phyloP scores from a whole-genome alignment of 768 basidiomycete genomes.

The Nidula microcarpa region DNA sequence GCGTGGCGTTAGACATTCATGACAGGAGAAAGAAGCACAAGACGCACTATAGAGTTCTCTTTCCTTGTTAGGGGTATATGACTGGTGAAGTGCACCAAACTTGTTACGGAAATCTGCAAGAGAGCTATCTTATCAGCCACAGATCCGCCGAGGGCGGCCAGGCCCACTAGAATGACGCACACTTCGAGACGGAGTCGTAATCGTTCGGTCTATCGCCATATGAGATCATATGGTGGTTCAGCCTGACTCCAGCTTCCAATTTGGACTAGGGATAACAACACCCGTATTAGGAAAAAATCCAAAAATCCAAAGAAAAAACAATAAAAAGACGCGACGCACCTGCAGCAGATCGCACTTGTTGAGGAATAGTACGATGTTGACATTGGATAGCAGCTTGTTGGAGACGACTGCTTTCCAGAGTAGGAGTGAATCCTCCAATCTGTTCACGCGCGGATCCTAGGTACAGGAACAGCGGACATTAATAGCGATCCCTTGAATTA shows the following conservation, averaged over 20 bases:
- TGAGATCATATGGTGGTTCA: conserved; percentile 64
- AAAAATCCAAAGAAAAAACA: conserved; percentile 2
- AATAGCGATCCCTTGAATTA: neutral
- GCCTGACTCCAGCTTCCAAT: conserved; percentile 69
- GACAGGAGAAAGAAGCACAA: neutral
- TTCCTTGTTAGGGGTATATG: conserved; percentile 63
- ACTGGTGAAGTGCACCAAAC: conserved; percentile 67
- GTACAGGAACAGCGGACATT: neutral
- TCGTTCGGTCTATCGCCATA: conserved; percentile 80
- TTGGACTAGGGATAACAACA: conserved; percentile 46
- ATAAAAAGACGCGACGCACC: conserved; percentile 28
- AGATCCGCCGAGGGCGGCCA: conserved; percentile 1
- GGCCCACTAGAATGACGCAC: conserved; percentile 33
- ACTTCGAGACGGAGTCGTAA: conserved; percentile 71
- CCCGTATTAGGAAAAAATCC: neutral
- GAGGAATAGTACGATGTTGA: conserved; percentile 78
- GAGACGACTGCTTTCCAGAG: conserved; percentile 73
- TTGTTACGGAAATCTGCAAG: conserved; percentile 67
- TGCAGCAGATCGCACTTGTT: conserved; percentile 80
- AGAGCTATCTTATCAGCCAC: neutral
- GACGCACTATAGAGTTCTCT: conserved; percentile 70
- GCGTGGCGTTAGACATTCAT: conserved; percentile 2
- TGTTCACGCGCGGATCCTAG: conserved; percentile 71
- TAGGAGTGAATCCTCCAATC: conserved; percentile 74
- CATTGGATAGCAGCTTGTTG: conserved; percentile 68